Evolutionary conservation across 257 asterid genomes (phyloP).

Genomic region (Sherardia arvensis): DNA sequence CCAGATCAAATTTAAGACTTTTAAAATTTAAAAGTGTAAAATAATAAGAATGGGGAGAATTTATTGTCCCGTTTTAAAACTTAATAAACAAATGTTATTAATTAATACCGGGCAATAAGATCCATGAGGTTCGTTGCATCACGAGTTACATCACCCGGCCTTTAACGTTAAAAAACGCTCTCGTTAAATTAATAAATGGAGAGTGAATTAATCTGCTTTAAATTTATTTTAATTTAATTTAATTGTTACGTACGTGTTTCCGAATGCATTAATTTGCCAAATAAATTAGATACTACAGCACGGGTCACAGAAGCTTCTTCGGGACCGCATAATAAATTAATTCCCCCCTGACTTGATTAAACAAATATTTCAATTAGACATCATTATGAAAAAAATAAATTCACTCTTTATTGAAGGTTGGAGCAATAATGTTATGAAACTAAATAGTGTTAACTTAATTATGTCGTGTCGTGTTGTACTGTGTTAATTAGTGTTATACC

Average conservation of each 20-base stretch:
- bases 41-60: neutral
- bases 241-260: neutral
- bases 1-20: neutral
- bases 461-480: too few species aligned
- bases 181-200: neutral
- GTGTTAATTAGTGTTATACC: too few species aligned
- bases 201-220: neutral
- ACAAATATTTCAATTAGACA: too few species aligned
- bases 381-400: too few species aligned
- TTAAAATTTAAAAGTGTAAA: neutral
- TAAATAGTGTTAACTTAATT: too few species aligned
- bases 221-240: neutral
- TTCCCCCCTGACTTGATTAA: too few species aligned
- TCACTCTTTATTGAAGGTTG: too few species aligned
- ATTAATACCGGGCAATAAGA: neutral
- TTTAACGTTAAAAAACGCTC: neutral
- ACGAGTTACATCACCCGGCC: neutral
- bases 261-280: neutral
- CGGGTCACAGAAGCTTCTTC: constrained; percentile 3
- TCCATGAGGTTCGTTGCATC: neutral
- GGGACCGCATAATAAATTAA: neutral
- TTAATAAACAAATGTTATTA: too few species aligned
- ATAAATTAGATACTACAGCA: neutral
- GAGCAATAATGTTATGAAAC: too few species aligned
- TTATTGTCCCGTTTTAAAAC: neutral